Base-by-base conservation (phyloP, 164 flowering plant species). In the Santalum album region DNA sequence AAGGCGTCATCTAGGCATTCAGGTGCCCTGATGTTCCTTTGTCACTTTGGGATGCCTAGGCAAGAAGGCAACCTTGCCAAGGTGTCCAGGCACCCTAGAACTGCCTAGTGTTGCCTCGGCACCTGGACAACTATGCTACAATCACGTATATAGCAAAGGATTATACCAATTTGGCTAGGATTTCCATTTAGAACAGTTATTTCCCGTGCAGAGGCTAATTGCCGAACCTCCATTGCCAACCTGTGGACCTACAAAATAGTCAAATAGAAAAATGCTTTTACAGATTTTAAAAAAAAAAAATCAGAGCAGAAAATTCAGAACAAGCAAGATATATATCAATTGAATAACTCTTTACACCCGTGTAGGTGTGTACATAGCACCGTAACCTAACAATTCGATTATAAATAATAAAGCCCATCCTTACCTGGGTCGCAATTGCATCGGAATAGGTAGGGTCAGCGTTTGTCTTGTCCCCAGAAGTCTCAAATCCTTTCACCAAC, bases 151-250 rank as follows among this genome's bases (percentile, higher is more conserved):
- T n/a, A 6, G 6, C 12, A n/a, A 10, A 46, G n/a, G 51, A n/a
- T n/a, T n/a, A n/a, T 74, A 78, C 85, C 86, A 49, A 54, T 49
- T 58, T 67, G 65, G 48, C 80, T 65, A 60, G 83, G 72, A 66
- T 42, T 61, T 40, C 86, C 90, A 84, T 84, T 86, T 18, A 84
- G 58, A 60, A 83, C 80, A 52, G 91, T 88, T 25, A 92, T 78
- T 51, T 75, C 80, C 2, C 81, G 69, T 47, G 81, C 29, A 12
- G 82, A 70, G 58, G 80, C 79, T 16, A 87, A 59, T 29, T 77
- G 86, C 36, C 81, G 71, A 38, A 88, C 81, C 67, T 91, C 95
- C 74, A 64, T 65, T 49, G 90, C 83, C 55, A 91, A 66, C 24
- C 86, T 75, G 17, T 80, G 83, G 38, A 86, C 83, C 97, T 90